Evolutionary conservation across 2,329 filamentous ascomycete species (phyloP), one percentile per base, ranked within the genome.

Genomic region (Tolypocladium ovalisporum): DNA sequence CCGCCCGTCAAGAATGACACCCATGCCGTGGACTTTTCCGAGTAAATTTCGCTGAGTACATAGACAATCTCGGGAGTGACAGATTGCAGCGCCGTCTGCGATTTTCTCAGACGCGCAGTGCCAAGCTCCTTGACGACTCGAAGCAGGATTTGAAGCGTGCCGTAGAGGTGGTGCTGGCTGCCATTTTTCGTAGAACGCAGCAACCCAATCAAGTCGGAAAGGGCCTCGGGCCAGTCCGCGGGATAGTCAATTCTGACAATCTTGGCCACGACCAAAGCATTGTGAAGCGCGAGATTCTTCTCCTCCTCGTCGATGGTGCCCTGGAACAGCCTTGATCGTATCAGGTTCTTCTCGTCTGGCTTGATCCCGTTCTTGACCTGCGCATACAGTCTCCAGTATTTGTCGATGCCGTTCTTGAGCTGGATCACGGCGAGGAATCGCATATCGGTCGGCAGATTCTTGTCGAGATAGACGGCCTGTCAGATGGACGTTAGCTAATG

Each of bases 391-490:
- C 94, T 83, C 94, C 94, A 99, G 72, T 91, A 90, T 69, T 88
- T 91, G 70, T 97, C 93, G 71, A 97, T 92, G 57, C 92, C 94
- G 71, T 97, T 97, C 71, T 97, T 97, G 56, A 99, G 80, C 69
- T 96, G 89, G 63, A 97, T 96, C 58, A 97, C 84, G 56, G 93
- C 89, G 13, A 97, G 85, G 67, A 96, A 91, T 60, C 94, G 88
- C 56, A 93, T 82, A 66, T 95, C 86, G 58, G 83, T 74, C 1
- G 90, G 88, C 1, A 95, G 76, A 2, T 84, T 84, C 60, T 84
- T 85, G 74, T 96, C 89, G 61, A 96, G 80, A 69, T 92, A 97
- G 39, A 90, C 82, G 64, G 86, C 81, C 87, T 95, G 67, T 36
- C 36, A 19, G 24, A 12, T 17, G 32, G 15, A 32, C 27, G 22